Conservation (phyloP, 192 early-diverging fungal species). For the Mortierella alpina region DNA sequence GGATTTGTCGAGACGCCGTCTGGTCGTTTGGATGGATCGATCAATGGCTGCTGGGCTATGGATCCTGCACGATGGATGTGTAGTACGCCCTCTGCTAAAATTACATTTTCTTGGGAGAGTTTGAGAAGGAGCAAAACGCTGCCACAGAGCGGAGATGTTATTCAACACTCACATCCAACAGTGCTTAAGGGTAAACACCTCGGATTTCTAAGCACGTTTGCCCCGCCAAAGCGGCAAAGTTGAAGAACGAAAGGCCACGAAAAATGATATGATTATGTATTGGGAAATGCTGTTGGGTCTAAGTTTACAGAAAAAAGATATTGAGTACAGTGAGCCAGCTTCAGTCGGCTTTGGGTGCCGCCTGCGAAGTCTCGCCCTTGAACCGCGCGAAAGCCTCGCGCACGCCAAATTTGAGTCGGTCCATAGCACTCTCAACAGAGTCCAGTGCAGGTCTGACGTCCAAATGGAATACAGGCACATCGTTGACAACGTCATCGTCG, state of each 20-base stretch:
- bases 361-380: slow-evolving; percentile 23
- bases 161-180: not conserved
- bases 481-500: slow-evolving; percentile 69
- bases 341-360: slow-evolving; percentile 34
- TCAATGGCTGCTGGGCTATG: not conserved
- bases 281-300: slow-evolving; percentile 1
- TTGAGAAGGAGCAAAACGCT: slow-evolving; percentile 38
- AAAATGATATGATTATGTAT: not conserved
- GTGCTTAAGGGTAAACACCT: slow-evolving; percentile 6
- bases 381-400: slow-evolving; percentile 61
- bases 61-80: not conserved
- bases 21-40: slow-evolving; percentile 27
- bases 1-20: no score
- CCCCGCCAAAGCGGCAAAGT: no score
- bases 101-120: slow-evolving; percentile 47
- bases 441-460: slow-evolving; percentile 97
- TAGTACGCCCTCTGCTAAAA: not conserved
- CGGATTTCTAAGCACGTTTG: not conserved
- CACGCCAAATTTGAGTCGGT: slow-evolving; percentile 72
- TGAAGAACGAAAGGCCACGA: no score
- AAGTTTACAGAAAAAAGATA: slow-evolving; percentile 35
- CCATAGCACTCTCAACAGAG: slow-evolving; percentile 68
- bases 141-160: not conserved
- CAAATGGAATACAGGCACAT: slow-evolving; percentile 87
- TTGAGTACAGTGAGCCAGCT: slow-evolving; percentile 7